Percentiles rank a stretch among this genome's conserved stretches.
Conservation (phyloP, 2,329 filamentous ascomycete species). For the Diaporthe ilicicola region DNA sequence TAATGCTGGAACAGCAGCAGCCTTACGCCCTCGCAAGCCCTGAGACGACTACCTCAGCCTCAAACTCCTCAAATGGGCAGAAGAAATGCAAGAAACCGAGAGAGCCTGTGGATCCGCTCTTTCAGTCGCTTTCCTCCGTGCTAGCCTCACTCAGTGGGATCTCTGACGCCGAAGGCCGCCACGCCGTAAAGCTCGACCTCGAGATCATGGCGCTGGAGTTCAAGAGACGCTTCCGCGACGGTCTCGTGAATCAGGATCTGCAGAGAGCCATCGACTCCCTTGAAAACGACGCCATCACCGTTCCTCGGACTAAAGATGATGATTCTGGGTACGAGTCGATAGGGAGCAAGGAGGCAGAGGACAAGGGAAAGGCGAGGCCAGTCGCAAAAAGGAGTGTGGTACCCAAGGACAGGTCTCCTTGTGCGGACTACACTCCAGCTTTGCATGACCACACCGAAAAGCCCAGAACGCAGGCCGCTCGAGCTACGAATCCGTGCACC, state of each 20-base stretch:
- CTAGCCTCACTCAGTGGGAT: neutral
- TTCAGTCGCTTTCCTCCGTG: neutral
- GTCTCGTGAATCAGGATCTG: neutral
- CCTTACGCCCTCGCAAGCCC: neutral
- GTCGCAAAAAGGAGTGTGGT: neutral
- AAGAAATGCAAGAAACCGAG: neutral
- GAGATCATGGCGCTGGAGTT: constrained; percentile 18
- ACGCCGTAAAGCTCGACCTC: constrained; percentile 9
- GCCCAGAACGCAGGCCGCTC: neutral
- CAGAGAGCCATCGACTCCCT: neutral
- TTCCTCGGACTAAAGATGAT: neutral
- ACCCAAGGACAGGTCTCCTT: neutral
- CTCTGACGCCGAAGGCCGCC: neutral
- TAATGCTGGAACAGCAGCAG: neutral
- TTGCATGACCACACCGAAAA: neutral
- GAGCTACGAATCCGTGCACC: neutral
- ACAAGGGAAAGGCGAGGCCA: neutral
- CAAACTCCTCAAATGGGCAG: neutral
- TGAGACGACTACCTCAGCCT: neutral
- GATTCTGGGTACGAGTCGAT: constrained; percentile 3
- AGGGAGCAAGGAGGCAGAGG: neutral
- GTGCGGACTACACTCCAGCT: neutral
- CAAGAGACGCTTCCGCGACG: neutral
- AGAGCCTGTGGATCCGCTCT: neutral
- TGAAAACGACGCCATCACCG: neutral